Base-by-base conservation (phyloP, 495 filamentous ascomycete species). In the Trichoderma reesei region DNA sequence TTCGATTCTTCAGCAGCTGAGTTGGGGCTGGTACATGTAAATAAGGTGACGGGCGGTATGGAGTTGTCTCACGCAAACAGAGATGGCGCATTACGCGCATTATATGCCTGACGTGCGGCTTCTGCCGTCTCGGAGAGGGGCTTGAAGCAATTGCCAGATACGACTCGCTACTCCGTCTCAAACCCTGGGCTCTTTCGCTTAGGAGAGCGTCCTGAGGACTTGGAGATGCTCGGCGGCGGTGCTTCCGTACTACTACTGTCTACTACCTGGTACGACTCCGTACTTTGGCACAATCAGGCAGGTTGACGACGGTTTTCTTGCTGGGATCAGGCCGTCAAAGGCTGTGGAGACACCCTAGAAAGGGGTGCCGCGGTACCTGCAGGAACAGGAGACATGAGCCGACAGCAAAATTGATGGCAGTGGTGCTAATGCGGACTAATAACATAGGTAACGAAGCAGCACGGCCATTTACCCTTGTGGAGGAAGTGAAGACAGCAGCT, bases 291-390 rank as follows among this genome's bases (percentile, higher is more conserved):
- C 26, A 26, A 26, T 26, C 26, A 26, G 51, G 34, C 51, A 56
- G 26, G 51, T 26, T 56, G 51, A 56, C 51, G 51, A 56, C 51
- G 51, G 38, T 39, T 48, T 48, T 26, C 7, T 31, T 33, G 51
- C 51, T 14, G 51, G 51, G 51, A 56, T 56, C 51, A 56, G 51
- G 1, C 34, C 34, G 34, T 56, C 26, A 26, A 56, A 56, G 26
- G 51, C 51, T 56, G 51, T 56, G 51, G 51, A 56, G 51, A 56
- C 51, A 56, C 51, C 51, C 51, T 33, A 10, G 51, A 56, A 33
- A 56, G 51, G 51, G 51, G 51, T 26, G 51, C 26, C 51, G 51
- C 51, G 26, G 51, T 56, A 56, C 51, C 51, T 56, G 51, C 51
- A 56, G 51, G 51, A 56, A 56, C 26, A 56, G 51, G 51, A 56